phyloP scores from a whole-genome alignment of 352 stramenopile genomes.

The Phytophthora palmivora region DNA sequence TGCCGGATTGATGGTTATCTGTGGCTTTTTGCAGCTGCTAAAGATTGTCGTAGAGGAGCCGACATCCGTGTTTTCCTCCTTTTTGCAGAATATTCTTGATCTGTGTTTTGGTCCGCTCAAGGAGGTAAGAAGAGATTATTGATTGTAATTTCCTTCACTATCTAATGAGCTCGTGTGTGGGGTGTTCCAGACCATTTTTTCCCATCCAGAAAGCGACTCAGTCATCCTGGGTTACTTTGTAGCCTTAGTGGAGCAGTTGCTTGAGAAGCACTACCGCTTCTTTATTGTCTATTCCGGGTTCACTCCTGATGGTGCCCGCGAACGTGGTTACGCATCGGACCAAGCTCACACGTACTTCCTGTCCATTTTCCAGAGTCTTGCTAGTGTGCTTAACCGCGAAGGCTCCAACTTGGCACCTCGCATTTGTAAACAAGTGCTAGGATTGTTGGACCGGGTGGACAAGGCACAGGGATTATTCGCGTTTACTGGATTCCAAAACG shows the following conservation, averaged over 20 bases:
- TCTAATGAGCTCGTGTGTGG: not conserved
- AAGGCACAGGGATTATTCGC: constrained; percentile 69
- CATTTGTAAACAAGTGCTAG: constrained; percentile 78
- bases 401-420: constrained; percentile 59
- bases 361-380: constrained; percentile 80
- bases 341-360: constrained; percentile 75
- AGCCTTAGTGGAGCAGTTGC: constrained; percentile 70
- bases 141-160: not conserved
- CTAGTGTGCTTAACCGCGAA: constrained; percentile 65
- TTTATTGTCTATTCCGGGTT: constrained; percentile 69
- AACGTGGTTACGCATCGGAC: constrained; percentile 70
- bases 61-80: constrained; percentile 73
- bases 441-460: constrained; percentile 71
- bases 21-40: constrained; percentile 79
- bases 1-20: constrained; percentile 72
- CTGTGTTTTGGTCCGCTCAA: constrained; percentile 82
- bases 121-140: constrained; percentile 51
- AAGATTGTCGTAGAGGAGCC: constrained; percentile 82
- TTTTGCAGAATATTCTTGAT: constrained; percentile 80
- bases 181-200: constrained; percentile 67
- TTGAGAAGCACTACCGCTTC: constrained; percentile 86
- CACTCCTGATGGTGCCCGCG: constrained; percentile 52
- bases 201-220: constrained; percentile 71
- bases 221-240: constrained; percentile 79
- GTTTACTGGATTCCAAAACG: constrained; percentile 75